phyloP scores from a whole-genome alignment of 768 basidiomycete species.

The Bullera alba region DNA sequence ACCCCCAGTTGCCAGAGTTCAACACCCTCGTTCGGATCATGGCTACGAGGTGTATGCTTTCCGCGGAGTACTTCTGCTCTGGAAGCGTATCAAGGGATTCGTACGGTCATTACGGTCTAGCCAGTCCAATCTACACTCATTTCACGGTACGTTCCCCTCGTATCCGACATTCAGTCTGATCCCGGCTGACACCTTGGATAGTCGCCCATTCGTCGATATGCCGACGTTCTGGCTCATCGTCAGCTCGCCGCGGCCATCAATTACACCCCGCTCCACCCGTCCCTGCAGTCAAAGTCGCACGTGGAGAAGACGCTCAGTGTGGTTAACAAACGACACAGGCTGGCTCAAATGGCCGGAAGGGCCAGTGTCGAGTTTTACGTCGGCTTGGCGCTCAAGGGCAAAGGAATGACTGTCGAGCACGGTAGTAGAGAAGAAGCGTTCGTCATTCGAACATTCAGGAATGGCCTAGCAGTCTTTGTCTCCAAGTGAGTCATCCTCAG shows the following conservation, averaged over 20 bases:
- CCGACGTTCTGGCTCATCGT: constrained; percentile 89
- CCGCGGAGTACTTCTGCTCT: constrained; percentile 96
- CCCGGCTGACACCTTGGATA: constrained; percentile 6
- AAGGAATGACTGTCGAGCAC: constrained; percentile 44
- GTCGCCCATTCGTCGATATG: constrained; percentile 92
- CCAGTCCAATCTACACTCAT: constrained; percentile 93
- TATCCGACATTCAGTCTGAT: neutral
- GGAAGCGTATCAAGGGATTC: constrained; percentile 87
- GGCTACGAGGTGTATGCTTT: constrained; percentile 97
- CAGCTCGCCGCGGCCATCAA: constrained; percentile 86
- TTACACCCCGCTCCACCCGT: constrained; percentile 72
- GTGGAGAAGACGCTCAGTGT: constrained; percentile 79
- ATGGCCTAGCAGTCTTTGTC: constrained; percentile 94
- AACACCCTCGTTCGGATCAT: constrained; percentile 97
- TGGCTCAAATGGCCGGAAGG: constrained; percentile 95
- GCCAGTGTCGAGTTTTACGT: constrained; percentile 98
- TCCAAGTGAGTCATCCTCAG: constrained; percentile 61
- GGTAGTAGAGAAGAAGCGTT: constrained; percentile 38
- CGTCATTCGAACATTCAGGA: constrained; percentile 87
- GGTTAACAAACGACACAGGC: constrained; percentile 84
- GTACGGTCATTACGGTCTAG: constrained; percentile 96
- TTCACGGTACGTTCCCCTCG: constrained; percentile 56
- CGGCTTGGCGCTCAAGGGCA: constrained; percentile 74
- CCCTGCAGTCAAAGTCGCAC: constrained; percentile 76
- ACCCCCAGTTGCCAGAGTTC: constrained; percentile 76